phyloP scores from a whole-genome alignment of 2,329 filamentous ascomycete species.

The Sporothrix brasiliensis region DNA sequence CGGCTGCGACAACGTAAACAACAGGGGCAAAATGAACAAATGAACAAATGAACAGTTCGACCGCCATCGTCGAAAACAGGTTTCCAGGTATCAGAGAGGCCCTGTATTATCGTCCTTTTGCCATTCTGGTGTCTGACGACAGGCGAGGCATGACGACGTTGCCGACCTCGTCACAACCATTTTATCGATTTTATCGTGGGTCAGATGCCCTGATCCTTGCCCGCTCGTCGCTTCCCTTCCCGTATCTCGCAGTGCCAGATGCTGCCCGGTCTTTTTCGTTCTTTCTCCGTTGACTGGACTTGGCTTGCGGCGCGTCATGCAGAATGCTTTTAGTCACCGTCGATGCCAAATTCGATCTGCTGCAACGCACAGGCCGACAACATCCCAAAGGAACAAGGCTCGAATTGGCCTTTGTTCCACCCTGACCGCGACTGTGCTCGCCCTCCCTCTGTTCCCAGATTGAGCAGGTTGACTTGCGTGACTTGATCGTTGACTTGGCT shows the following conservation, averaged over 20 bases:
- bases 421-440: neutral
- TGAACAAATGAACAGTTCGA: neutral
- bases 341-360: neutral
- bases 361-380: slow-evolving; percentile 14
- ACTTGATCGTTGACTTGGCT: neutral
- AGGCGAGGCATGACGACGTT: neutral
- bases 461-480: neutral
- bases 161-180: neutral
- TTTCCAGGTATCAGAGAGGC: slow-evolving; percentile 5
- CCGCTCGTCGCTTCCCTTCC: neutral
- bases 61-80: slow-evolving; percentile 17
- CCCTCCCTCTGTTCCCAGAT: slow-evolving; percentile 4
- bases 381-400: neutral
- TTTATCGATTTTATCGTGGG: slow-evolving; percentile 16
- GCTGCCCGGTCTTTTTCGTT: slow-evolving; percentile 9
- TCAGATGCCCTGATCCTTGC: neutral
- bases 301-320: slow-evolving; percentile 16
- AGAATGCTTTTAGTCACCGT: neutral
- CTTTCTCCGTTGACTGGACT: slow-evolving; percentile 12
- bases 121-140: neutral
- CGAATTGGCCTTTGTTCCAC: neutral
- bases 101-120: neutral
- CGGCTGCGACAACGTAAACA: slow-evolving; percentile 18
- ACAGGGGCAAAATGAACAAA: slow-evolving; percentile 4
- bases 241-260: neutral